Evolutionary conservation across 441 rosid species (phyloP), one percentile per base, ranked within the genome.

Genomic region (Euphorbia celastroides): DNA sequence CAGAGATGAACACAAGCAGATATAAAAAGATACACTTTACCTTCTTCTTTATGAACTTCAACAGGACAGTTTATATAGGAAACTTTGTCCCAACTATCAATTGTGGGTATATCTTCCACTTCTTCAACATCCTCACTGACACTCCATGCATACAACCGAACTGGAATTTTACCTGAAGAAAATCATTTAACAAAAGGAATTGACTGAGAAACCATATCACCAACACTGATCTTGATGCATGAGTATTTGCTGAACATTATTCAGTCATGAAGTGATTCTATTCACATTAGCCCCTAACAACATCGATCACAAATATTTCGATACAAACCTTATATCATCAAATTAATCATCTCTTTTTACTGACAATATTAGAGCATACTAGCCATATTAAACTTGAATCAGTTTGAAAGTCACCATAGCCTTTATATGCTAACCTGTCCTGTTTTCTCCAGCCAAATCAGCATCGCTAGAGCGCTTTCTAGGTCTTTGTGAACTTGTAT

Each of bases 51-150:
- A 57, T 51, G 79, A 77, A 89, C 67, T 78, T 89, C 92, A 66
- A 86, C 78, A 30, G 96, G 97, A 38, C 83, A 88, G 62, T 89
- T 93, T 59, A 89, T 73, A 74, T 86, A 89, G 22, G 88, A 83
- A 71, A 91, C 80, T 61, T 84, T 82, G 78, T 91, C 99, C 99
- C 99, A 93, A 44, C 78, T 78, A 73, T 86, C 92, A 55, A 88
- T 65, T 72, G 62, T 80, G 14, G 85, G 84, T 42, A 79, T 72
- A 77, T 82, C 92, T 71, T 88, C 96, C 66, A 84, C 72, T 72
- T 85, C 85, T 79, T 85, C 90, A 71, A 83, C 86, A 78, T 89
- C 81, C 73, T 79, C 76, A 36, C 69, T 72, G 17, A 84, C 72
- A 67, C 70, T 75, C 79, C 87, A 73, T 62, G 91, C 79, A 70